phyloP scores from a whole-genome alignment of 176 grass and related monocot species.

The Eleusine indica region DNA sequence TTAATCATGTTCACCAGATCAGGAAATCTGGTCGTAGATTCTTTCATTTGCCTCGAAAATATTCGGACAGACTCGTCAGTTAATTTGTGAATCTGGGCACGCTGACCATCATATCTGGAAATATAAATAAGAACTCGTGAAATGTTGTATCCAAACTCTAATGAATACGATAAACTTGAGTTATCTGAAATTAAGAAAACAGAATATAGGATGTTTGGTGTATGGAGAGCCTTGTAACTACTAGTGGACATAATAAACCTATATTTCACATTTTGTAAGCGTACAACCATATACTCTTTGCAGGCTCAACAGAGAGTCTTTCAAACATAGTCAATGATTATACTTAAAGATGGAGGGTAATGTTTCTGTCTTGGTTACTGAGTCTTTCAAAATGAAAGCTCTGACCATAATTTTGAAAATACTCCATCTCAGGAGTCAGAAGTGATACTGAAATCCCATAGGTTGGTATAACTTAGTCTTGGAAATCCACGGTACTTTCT shows the following conservation, averaged over 20 bases:
- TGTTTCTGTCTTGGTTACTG: neutral
- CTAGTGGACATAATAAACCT: constrained; percentile 1
- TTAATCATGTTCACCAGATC: constrained; percentile 81
- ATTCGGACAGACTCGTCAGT: constrained; percentile 73
- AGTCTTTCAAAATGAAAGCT: neutral
- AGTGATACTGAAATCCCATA: constrained; percentile 3
- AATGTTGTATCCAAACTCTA: neutral
- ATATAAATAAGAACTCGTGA: constrained; percentile 30
- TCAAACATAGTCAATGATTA: neutral
- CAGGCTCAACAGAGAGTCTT: constrained; percentile 4
- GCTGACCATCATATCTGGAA: constrained; percentile 96
- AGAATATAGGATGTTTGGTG: neutral
- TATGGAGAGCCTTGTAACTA: constrained; percentile 30
- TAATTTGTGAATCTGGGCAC: constrained; percentile 94
- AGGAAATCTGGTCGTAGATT: constrained; percentile 87
- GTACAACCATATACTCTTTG: constrained; percentile 4
- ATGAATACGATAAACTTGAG: constrained; percentile 22
- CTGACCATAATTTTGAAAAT: neutral
- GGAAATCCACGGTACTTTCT: neutral
- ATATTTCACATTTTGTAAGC: constrained; percentile 1
- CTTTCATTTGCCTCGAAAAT: constrained; percentile 99
- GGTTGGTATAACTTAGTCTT: neutral
- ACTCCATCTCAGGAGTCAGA: neutral
- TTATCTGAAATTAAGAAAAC: constrained; percentile 9
- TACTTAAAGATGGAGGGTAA: neutral